Evolutionary conservation across 768 basidiomycete species (phyloP).

Genomic region (Heimioporus sp.): DNA sequence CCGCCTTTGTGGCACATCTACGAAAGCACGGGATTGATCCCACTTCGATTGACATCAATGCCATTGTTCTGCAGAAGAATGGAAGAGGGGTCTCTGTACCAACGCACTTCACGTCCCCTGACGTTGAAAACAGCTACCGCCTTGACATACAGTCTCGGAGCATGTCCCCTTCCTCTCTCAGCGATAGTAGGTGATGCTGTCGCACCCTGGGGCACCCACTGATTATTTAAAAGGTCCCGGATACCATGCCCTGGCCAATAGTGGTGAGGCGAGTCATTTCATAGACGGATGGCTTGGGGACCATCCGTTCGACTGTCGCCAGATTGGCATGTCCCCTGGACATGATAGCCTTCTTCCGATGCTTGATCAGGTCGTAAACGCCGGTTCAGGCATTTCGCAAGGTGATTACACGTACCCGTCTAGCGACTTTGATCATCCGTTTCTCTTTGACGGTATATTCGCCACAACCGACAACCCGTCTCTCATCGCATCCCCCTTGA

Average conservation of each 20-base stretch:
- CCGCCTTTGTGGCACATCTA: slow-evolving; percentile 55
- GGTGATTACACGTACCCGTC: slow-evolving; percentile 3
- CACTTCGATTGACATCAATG: slow-evolving; percentile 12
- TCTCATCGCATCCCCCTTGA: slow-evolving; percentile 4
- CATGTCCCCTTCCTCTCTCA: slow-evolving; percentile 4
- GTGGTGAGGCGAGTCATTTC: not conserved
- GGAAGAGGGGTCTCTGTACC: slow-evolving; percentile 11
- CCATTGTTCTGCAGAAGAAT: slow-evolving; percentile 22
- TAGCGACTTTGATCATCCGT: not conserved
- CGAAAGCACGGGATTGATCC: slow-evolving; percentile 44
- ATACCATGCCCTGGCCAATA: not conserved
- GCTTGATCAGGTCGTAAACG: slow-evolving; percentile 2
- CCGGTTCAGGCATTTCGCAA: not conserved
- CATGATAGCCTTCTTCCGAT: slow-evolving; percentile 4
- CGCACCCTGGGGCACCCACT: not conserved
- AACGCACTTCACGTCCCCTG: slow-evolving; percentile 4
- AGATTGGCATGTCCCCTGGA: not conserved
- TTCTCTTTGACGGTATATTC: slow-evolving; percentile 6
- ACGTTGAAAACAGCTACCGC: not conserved
- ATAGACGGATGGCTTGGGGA: slow-evolving; percentile 6
- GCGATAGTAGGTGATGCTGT: slow-evolving; percentile 13
- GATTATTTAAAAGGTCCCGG: slow-evolving; percentile 13
- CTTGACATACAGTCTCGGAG: slow-evolving; percentile 4
- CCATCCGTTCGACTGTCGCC: slow-evolving; percentile 3
- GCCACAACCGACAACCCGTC: slow-evolving; percentile 7